These are phyloP conservation scores for Tylopilus felleus DNA, from an alignment of 768 basidiomycete genomes.

Conservation along the genomic window DNA sequence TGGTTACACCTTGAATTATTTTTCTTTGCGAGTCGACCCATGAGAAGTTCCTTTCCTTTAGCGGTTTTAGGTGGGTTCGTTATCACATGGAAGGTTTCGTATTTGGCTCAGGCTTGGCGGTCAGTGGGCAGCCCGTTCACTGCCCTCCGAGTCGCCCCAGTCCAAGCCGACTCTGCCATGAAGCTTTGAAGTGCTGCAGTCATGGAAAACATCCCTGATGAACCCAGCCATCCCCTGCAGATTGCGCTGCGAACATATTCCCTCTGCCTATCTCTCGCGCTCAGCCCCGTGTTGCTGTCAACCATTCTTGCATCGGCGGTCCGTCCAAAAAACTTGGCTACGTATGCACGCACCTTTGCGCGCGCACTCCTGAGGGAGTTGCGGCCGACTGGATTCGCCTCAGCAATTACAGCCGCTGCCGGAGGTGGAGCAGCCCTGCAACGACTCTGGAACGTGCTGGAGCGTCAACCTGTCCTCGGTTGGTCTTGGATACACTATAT, in stretches of 20 bases:
- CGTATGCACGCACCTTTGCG: slow-evolving; percentile 8
- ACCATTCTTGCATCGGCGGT: slow-evolving; percentile 39
- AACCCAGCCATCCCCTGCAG: slow-evolving; percentile 50
- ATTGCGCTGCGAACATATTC: slow-evolving; percentile 66
- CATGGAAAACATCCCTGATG: slow-evolving; percentile 22
- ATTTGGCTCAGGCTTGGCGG: not conserved
- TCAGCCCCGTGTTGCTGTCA: slow-evolving; percentile 63
- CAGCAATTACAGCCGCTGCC: slow-evolving; percentile 57
- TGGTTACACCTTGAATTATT: not conserved
- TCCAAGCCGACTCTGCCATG: not conserved
- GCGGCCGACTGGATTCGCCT: slow-evolving; percentile 63
- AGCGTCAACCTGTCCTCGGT: not conserved
- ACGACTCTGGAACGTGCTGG: slow-evolving; percentile 38
- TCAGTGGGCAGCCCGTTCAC: not conserved
- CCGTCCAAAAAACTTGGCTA: slow-evolving; percentile 24
- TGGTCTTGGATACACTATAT: not conserved
- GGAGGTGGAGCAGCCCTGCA: slow-evolving; percentile 61
- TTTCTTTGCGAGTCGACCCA: not conserved
- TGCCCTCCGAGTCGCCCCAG: not conserved
- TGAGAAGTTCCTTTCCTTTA: too few species aligned
- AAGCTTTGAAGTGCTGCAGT: not conserved
- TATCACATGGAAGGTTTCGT: not conserved
- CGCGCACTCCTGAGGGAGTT: slow-evolving; percentile 55
- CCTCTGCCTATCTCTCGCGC: slow-evolving; percentile 58
- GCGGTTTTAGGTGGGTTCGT: too few species aligned